Base-by-base conservation (phyloP, 2,329 filamentous ascomycete species). In the Trichoderma sp. region DNA sequence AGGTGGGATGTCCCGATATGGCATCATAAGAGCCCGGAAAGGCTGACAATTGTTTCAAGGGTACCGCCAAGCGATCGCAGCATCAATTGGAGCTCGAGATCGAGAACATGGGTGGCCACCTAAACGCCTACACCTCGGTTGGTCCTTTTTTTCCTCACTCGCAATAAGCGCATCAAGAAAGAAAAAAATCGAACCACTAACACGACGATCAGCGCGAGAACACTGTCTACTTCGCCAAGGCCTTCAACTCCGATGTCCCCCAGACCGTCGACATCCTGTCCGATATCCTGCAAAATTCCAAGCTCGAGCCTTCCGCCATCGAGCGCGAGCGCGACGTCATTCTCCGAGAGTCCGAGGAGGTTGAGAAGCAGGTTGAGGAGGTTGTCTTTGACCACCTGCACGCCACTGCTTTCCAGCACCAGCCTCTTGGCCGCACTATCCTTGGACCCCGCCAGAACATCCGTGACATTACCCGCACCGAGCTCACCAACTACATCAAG, bases 81-180 rank as follows among this genome's bases (percentile, higher is more conserved):
- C 93, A 97, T 83, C 96, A 99, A 87, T 88, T 99, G 82, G 96
- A 99, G 88, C 91, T 99, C 76, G 96, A 99, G 88, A 98, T 99
- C 81, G 96, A 99, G 89, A 99, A 99, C 87, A 98, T 99, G 93
- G 96, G 96, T 83, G 96, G 94, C 76, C 96, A 99, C 87, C 89
- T 99, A 79, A 99, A 99, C 85, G 96, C 96, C 83, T 99, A 99
- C 88, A 99, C 96, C 79, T 98, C 95, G 87, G 95, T 98, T 91
- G 80, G 92, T 85, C 39, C 50, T 53, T n/a, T 50, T 62, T 62
- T 50, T 15, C 36, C 65, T 57, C 55, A 61, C 7, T 36, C 67
- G 57, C 57, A 75, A 74, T 68, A 34, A 65, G 70, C 55, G 36
- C 64, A 71, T 61, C 13, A 15, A 39, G 5, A 53, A n/a, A 58